Conservation (phyloP, 306 rosid genomes). For the Vigna hirtella region DNA sequence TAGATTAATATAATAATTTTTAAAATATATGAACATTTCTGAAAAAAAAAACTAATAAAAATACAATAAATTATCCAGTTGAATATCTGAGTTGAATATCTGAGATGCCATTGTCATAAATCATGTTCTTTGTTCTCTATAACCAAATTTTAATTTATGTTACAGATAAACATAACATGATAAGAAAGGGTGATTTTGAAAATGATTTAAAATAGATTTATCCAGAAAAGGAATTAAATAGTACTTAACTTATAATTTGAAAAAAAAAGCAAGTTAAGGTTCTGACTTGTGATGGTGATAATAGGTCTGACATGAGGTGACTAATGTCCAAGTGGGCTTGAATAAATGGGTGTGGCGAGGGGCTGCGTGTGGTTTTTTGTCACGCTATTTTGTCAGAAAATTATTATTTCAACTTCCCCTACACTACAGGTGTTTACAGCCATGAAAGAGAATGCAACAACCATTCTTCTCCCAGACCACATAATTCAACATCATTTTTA, state of each 20-base stretch:
- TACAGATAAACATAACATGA: too few relatives aligned
- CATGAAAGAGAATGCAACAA: conserved; percentile 27
- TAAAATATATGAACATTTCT: too few relatives aligned
- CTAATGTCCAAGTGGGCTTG: conserved; percentile 71
- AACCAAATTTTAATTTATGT: too few relatives aligned
- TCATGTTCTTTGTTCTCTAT: too few relatives aligned
- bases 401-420: conserved; percentile 35
- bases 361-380: conserved; percentile 67
- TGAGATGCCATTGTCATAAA: too few relatives aligned
- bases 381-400: conserved; percentile 50
- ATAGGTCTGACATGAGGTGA: conserved; percentile 73
- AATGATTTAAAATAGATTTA: too few relatives aligned
- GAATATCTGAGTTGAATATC: too few relatives aligned
- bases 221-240: too few relatives aligned
- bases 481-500: background rate
- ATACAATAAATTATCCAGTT: too few relatives aligned
- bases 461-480: background rate
- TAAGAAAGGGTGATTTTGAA: background rate
- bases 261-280: conserved; percentile 19
- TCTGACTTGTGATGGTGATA: conserved; percentile 44
- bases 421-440: conserved; percentile 63
- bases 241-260: background rate
- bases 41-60: too few relatives aligned
- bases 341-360: conserved; percentile 77
- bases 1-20: too few relatives aligned